Conservation (phyloP, 2,329 filamentous ascomycete genomes). For the Onygenales sp. region DNA sequence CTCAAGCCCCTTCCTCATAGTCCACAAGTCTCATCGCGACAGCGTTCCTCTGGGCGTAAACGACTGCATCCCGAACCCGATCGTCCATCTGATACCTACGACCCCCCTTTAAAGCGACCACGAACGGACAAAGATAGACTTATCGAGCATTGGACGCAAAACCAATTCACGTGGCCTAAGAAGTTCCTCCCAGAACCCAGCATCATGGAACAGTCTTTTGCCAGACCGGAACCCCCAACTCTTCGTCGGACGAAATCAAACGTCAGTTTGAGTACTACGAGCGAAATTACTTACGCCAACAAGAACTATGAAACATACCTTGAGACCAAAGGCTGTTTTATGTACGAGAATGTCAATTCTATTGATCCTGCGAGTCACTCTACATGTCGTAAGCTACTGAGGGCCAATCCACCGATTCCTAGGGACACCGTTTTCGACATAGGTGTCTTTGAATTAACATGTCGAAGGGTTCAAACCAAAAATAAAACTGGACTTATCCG, state of each 20-base stretch:
- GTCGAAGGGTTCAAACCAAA: background rate
- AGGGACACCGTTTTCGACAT: background rate
- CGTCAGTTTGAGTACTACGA: background rate
- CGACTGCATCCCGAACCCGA: background rate
- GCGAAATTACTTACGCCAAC: background rate
- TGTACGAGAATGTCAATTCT: background rate
- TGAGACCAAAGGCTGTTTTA: background rate
- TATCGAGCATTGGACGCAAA: background rate
- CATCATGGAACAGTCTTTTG: background rate
- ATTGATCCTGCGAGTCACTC: background rate
- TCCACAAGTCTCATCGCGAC: background rate
- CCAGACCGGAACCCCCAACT: background rate
- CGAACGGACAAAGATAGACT: conserved; percentile 2
- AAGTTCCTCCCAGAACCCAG: background rate
- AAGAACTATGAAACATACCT: background rate
- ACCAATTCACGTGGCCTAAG: background rate
- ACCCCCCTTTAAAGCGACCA: background rate
- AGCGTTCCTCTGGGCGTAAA: background rate
- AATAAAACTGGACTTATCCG: background rate
- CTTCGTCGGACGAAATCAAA: background rate
- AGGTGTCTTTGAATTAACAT: background rate
- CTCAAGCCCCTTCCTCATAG: too few species aligned
- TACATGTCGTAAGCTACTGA: background rate
- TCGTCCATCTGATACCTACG: background rate
- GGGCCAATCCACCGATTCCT: background rate